phyloP scores from a whole-genome alignment of 495 filamentous ascomycete genomes.

The Oidiodendron maius region DNA sequence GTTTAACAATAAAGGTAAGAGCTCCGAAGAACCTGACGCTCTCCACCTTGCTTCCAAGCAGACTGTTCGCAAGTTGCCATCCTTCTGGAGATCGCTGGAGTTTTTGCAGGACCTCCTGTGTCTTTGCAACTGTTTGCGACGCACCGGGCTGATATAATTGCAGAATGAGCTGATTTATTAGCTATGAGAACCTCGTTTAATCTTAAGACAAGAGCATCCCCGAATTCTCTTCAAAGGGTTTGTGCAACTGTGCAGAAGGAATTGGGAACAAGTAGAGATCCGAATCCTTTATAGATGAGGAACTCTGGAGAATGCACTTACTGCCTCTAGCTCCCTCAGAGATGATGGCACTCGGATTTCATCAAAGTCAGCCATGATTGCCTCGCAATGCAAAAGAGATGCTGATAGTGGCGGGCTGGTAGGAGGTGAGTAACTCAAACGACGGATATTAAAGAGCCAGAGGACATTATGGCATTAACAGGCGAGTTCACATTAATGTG shows the following conservation, averaged over 20 bases:
- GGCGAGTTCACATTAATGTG: not conserved
- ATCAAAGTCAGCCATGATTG: slow-evolving; percentile 18
- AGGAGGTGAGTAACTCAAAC: slow-evolving; percentile 3
- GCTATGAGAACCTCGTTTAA: not conserved
- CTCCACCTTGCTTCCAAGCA: slow-evolving; percentile 58
- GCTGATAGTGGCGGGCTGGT: not conserved
- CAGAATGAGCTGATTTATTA: slow-evolving; percentile 43
- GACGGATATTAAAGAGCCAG: not conserved
- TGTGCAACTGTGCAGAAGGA: too few species aligned
- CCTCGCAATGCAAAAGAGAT: not conserved
- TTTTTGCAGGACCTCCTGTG: slow-evolving; percentile 69
- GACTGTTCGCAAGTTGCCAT: slow-evolving; percentile 75
- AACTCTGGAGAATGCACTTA: slow-evolving; percentile 18
- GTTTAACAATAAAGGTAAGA: slow-evolving; percentile 85
- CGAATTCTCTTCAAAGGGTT: too few species aligned
- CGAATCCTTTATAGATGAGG: not conserved
- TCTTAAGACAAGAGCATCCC: too few species aligned
- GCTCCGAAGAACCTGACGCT: slow-evolving; percentile 91
- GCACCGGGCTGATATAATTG: slow-evolving; percentile 68
- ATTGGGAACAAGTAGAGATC: too few species aligned
- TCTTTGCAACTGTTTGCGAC: slow-evolving; percentile 52
- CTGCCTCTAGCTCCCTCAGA: slow-evolving; percentile 35
- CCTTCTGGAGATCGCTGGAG: slow-evolving; percentile 74
- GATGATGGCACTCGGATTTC: slow-evolving; percentile 24
- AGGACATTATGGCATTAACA: not conserved